Evolutionary conservation across 2,329 filamentous ascomycete species (phyloP).

Genomic region (Arthrobotrys pseudoclavata): DNA sequence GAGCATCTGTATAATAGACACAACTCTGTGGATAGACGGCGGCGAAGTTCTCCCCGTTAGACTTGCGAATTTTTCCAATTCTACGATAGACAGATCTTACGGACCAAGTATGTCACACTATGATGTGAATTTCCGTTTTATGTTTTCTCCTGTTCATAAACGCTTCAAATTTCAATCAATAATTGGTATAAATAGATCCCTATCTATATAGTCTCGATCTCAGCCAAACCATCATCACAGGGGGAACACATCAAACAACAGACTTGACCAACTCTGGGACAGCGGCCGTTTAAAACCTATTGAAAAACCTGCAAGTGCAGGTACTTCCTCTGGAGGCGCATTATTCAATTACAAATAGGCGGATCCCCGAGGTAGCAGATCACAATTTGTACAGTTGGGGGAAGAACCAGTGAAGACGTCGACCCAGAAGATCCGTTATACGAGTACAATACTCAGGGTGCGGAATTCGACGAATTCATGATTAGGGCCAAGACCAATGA

Average conservation of each 20-base stretch:
- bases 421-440: constrained; percentile 25
- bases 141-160: no score
- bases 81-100: constrained; percentile 27
- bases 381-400: constrained; percentile 35
- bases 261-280: constrained; percentile 20
- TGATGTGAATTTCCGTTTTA: no score
- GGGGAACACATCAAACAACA: constrained; percentile 27
- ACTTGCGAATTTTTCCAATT: constrained; percentile 35
- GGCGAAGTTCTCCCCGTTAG: constrained; percentile 34
- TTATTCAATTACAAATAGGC: constrained; percentile 38
- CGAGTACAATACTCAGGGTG: constrained; percentile 23
- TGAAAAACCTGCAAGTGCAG: constrained; percentile 17
- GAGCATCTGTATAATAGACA: constrained; percentile 9
- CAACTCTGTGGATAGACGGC: constrained; percentile 44
- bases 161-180: not conserved
- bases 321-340: constrained; percentile 35
- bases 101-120: constrained; percentile 32
- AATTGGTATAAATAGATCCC: constrained; percentile 13
- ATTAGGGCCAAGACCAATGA: not conserved
- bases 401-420: constrained; percentile 9
- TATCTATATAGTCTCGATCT: constrained; percentile 47
- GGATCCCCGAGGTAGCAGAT: constrained; percentile 16
- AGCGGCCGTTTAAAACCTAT: constrained; percentile 29
- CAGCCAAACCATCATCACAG: constrained; percentile 8
- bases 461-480: constrained; percentile 15